Evolutionary conservation across 2,329 filamentous ascomycete genomes (phyloP).

Genomic region (Didymella segeticola): DNA sequence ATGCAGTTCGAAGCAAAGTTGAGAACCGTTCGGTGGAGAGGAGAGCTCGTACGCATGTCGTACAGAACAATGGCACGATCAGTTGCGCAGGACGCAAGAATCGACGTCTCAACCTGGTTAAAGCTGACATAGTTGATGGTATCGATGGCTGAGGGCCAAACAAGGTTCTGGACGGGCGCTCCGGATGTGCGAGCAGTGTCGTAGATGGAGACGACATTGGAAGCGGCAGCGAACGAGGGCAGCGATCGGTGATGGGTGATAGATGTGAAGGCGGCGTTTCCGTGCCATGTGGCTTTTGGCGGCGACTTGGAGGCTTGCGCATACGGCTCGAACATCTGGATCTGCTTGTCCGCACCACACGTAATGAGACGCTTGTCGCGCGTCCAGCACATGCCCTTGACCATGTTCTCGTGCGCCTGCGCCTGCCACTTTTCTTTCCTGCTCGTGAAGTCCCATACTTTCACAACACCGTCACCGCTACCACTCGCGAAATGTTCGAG

Average conservation of each 20-base stretch:
- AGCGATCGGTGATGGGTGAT: conserved; percentile 81
- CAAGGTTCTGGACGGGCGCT: conserved; percentile 79
- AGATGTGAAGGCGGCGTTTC: conserved; percentile 80
- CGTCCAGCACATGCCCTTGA: conserved; percentile 92
- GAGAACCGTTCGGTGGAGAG: conserved; percentile 80
- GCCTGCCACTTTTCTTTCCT: conserved; percentile 77
- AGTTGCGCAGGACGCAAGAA: conserved; percentile 83
- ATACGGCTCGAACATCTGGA: conserved; percentile 93
- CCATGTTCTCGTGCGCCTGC: conserved; percentile 89
- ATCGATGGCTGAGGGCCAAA: conserved; percentile 84
- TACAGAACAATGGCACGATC: conserved; percentile 91
- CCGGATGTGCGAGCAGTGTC: conserved; percentile 80
- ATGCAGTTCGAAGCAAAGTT: conserved; percentile 94
- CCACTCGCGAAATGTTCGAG: conserved; percentile 53
- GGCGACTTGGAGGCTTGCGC: conserved; percentile 70
- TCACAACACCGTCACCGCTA: conserved; percentile 82
- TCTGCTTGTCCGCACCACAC: conserved; percentile 82
- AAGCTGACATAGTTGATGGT: conserved; percentile 89
- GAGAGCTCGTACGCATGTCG: conserved; percentile 85
- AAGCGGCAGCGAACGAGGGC: conserved; percentile 80
- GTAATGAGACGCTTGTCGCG: conserved; percentile 83
- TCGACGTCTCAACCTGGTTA: conserved; percentile 92
- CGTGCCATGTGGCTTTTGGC: conserved; percentile 86
- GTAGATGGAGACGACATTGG: conserved; percentile 83
- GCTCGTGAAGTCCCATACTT: conserved; percentile 84